These are phyloP conservation scores for Clavulina sp. DNA, from an alignment of 768 basidiomycete genomes.

Conservation along the genomic window DNA sequence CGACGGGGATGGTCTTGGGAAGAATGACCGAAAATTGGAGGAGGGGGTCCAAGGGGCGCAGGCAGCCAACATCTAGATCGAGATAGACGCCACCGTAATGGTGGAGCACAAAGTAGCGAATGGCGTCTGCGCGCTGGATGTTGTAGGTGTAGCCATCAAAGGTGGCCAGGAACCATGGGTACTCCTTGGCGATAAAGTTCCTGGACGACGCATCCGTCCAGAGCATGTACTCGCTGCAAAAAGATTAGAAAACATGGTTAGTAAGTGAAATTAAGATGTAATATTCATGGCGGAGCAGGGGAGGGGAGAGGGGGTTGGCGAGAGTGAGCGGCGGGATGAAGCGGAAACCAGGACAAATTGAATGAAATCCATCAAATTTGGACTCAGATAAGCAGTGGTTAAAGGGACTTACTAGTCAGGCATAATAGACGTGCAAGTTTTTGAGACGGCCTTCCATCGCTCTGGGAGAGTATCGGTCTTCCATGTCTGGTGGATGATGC, in stretches of 20 bases:
- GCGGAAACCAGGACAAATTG: not conserved
- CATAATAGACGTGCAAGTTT: conserved; percentile 80
- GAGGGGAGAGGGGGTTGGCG: conserved; percentile 5
- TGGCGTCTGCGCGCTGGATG: conserved; percentile 92
- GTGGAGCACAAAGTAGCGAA: conserved; percentile 95
- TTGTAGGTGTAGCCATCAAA: conserved; percentile 83
- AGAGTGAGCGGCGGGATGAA: not conserved
- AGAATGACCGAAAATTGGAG: conserved; percentile 76
- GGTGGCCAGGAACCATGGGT: conserved; percentile 84
- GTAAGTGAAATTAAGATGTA: not conserved
- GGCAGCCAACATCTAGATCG: conserved; percentile 92
- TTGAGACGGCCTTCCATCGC: conserved; percentile 64
- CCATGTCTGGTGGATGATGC: conserved; percentile 98
- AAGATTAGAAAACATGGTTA: too few species aligned
- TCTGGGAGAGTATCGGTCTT: conserved; percentile 73
- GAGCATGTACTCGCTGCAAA: conserved; percentile 73
- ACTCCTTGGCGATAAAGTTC: conserved; percentile 73
- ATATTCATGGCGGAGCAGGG: conserved; percentile 5
- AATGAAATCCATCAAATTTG: not conserved
- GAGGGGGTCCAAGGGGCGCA: conserved; percentile 70
- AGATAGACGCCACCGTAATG: conserved; percentile 91
- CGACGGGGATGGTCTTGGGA: conserved; percentile 91
- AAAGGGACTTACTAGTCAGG: conserved; percentile 70
- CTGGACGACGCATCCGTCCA: conserved; percentile 92
- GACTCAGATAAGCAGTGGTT: not conserved